Evolutionary conservation across 2,329 filamentous ascomycete species (phyloP), one percentile per base, ranked within the genome.

Genomic region (Botrytis porri): DNA sequence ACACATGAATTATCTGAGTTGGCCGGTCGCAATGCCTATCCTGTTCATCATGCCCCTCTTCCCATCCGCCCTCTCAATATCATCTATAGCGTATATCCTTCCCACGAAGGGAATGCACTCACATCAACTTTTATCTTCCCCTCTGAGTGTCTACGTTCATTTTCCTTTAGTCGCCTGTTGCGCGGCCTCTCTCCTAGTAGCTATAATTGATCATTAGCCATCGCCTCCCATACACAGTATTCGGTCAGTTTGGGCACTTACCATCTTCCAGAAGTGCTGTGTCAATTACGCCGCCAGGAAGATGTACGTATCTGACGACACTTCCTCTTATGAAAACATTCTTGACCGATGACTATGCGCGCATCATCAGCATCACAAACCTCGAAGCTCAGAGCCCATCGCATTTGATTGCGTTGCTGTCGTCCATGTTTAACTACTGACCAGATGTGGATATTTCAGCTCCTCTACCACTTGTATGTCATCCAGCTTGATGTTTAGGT

Each of bases 401-500:
- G 22, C 60, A 71, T 60, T 48, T 48, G 10, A n/a, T 20, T n/a
- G 37, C n/a, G n/a, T 57, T 57, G 48, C 35, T 43, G 9, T 51
- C 43, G 25, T 39, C 37, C 16, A 54, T 51, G 8, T 41, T 37
- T 45, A 51, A 43, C 14, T 48, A 41, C 85, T 78, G 80, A 95
- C 93, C 83, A 99, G 84, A 83, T 99, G 96, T 69, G 96, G 96
- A 82, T 98, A 98, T 83, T 95, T 94, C 81, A 96, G 85, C 84
- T 98, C 94, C 77, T 99, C 95, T 39, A 97, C 88, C 45, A 98
- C 95, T 76, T 91, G 88, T 75, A 98, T 97, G 81, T 98, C 94
- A 81, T 99, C 96, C 69, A 99, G 89, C 86, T 98, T 98, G 85
- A 99, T 98, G 85, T 99, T 99, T 81, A 99, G 89, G 84, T 97